Conservation (phyloP, 1,284 basidiomycete genomes). For the Coriolopsis trogii region DNA sequence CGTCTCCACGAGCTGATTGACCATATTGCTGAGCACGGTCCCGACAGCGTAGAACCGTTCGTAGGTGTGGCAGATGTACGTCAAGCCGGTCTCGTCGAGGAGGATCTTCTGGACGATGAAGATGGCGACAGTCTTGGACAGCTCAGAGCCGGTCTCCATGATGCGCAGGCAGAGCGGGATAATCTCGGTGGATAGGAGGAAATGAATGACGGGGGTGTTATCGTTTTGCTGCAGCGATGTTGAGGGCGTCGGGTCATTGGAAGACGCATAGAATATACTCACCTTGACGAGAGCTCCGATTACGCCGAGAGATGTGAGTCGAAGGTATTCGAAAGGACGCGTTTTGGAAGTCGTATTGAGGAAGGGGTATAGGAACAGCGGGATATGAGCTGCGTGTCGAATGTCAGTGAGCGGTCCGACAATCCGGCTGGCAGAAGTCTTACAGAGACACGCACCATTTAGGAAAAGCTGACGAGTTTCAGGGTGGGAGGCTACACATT, state of each 20-base stretch:
- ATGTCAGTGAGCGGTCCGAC: slow-evolving; percentile 2
- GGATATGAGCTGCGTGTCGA: slow-evolving; percentile 84
- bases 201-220: slow-evolving; percentile 98
- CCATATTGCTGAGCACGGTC: slow-evolving; percentile 99
- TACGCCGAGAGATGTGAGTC: slow-evolving; percentile 96
- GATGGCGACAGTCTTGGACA: slow-evolving; percentile 99
- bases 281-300: slow-evolving; percentile 98
- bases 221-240: slow-evolving; percentile 83
- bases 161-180: slow-evolving; percentile 99
- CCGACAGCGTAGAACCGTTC: slow-evolving; percentile 99
- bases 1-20: slow-evolving; percentile 93
- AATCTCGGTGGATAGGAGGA: slow-evolving; percentile 98
- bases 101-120: slow-evolving; percentile 99
- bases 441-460: slow-evolving; percentile 59
- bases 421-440: background rate
- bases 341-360: slow-evolving; percentile 99
- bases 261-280: slow-evolving; percentile 18
- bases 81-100: slow-evolving; percentile 95
- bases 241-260: background rate
- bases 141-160: slow-evolving; percentile 99
- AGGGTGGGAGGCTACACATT: slow-evolving; percentile 96
- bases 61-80: slow-evolving; percentile 99
- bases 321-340: slow-evolving; percentile 97
- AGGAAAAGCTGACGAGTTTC: slow-evolving; percentile 93
- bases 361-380: slow-evolving; percentile 98